A percentile compares a stretch with the other conserved stretches of the same genome.
phyloP scores from a whole-genome alignment of 352 stramenopile species.

The Nothophytophthora sp. region DNA sequence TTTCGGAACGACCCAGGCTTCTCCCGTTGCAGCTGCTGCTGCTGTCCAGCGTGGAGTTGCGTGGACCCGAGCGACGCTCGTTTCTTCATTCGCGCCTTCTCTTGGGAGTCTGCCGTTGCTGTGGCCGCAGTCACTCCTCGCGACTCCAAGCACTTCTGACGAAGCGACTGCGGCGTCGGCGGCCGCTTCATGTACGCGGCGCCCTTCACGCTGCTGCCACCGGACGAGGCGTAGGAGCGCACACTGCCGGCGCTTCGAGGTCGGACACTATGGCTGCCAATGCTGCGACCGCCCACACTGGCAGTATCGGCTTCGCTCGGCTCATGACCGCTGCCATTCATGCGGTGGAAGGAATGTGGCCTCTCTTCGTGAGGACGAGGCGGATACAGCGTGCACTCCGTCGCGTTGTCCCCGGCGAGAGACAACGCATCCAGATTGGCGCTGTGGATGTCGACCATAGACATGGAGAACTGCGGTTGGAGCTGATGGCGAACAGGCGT shows the following conservation, averaged over 20 bases:
- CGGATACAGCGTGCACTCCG: no score
- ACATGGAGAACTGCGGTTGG: constrained; percentile 31
- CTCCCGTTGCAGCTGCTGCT: constrained; percentile 1
- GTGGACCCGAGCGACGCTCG: constrained; percentile 14
- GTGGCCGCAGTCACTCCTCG: constrained; percentile 21
- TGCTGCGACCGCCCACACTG: constrained; percentile 11
- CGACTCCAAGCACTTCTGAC: constrained; percentile 71
- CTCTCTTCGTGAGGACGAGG: no score
- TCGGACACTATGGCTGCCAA: constrained; percentile 11
- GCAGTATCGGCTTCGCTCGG: constrained; percentile 9
- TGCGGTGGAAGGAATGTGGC: no score
- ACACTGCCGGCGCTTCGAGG: constrained; percentile 64
- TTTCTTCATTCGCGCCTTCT: constrained; percentile 36
- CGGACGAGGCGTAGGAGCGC: constrained; percentile 26
- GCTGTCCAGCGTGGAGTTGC: constrained; percentile 4
- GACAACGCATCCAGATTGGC: constrained; percentile 22
- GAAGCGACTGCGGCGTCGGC: constrained; percentile 58
- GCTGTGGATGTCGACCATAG: constrained; percentile 40
- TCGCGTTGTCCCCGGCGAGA: constrained; percentile 11
- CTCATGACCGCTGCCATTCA: constrained; percentile 1
- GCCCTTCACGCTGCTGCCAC: constrained; percentile 38
- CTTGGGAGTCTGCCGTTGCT: constrained; percentile 16
- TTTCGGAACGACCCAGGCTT: constrained; percentile 4
- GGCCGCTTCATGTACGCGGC: constrained; percentile 63
- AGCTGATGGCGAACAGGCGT: constrained; percentile 8